Conservation (phyloP, 1,139 yeast genomes). For the Blastobotrys capitulatus region DNA sequence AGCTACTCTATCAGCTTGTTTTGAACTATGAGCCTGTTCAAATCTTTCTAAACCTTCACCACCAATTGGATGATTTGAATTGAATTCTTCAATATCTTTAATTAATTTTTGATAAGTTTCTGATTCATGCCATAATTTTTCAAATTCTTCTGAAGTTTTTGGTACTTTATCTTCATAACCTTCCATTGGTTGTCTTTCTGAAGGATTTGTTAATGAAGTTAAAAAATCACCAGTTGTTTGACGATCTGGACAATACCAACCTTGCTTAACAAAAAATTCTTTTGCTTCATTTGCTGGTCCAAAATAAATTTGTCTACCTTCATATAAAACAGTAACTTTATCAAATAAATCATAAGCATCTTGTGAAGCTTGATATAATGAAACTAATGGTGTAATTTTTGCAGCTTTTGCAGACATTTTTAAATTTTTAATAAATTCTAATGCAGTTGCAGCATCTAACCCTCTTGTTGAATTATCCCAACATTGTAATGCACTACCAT, state of each 20-base stretch:
- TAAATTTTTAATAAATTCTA: constrained; percentile 67
- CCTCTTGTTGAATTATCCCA: constrained; percentile 79
- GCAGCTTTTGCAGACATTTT: constrained; percentile 57
- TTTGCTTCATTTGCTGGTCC: constrained; percentile 60
- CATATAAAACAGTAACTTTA: constrained; percentile 65
- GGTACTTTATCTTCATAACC: constrained; percentile 66
- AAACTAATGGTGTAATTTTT: constrained; percentile 62
- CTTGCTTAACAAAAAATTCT: constrained; percentile 57
- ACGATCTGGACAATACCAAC: constrained; percentile 65
- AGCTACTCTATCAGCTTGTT: constrained; percentile 47
- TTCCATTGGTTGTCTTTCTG: constrained; percentile 49
- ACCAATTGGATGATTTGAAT: constrained; percentile 22
- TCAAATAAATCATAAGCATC: constrained; percentile 72
- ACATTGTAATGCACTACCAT: constrained; percentile 59
- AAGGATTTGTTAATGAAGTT: constrained; percentile 72
- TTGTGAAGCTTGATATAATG: constrained; percentile 79
- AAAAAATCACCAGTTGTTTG: constrained; percentile 84
- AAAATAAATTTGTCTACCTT: constrained; percentile 71
- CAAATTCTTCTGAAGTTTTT: constrained; percentile 62
- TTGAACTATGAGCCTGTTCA: constrained; percentile 49
- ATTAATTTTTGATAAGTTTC: constrained; percentile 40
- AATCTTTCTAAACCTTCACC: constrained; percentile 32
- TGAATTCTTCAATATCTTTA: constrained; percentile 39
- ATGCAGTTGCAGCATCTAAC: constrained; percentile 68
- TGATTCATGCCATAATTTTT: constrained; percentile 58